phyloP scores from a whole-genome alignment of 2,329 filamentous ascomycete genomes.

The Aspergillus luchuensis region DNA sequence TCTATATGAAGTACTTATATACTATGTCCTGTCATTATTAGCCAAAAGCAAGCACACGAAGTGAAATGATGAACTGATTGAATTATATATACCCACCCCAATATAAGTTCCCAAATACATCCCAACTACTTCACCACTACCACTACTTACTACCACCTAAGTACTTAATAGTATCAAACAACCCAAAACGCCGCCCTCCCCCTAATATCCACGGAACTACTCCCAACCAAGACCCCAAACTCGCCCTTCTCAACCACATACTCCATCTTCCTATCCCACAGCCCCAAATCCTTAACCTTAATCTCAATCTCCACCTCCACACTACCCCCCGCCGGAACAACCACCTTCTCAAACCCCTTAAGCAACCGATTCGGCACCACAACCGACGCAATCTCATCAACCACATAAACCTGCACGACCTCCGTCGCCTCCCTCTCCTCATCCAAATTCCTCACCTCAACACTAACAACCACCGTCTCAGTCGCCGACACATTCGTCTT shows the following conservation, averaged over 20 bases:
- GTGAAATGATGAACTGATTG: not conserved
- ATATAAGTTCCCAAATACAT: too few species aligned
- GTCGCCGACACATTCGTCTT: conserved; percentile 52
- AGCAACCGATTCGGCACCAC: conserved; percentile 66
- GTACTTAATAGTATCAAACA: too few species aligned
- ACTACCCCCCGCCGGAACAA: conserved; percentile 61
- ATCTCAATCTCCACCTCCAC: conserved; percentile 56
- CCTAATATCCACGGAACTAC: conserved; percentile 44
- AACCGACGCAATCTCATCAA: conserved; percentile 63
- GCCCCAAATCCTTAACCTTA: conserved; percentile 53
- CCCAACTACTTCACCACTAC: not conserved
- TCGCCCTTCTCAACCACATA: conserved; percentile 74
- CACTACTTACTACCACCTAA: too few species aligned
- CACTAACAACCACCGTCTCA: conserved; percentile 60
- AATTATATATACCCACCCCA: not conserved
- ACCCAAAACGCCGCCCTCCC: conserved; percentile 38
- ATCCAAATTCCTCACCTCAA: conserved; percentile 63
- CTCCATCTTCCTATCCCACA: conserved; percentile 64
- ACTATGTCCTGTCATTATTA: not conserved
- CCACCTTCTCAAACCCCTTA: conserved; percentile 68
- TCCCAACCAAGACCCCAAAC: conserved; percentile 64
- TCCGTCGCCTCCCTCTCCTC: conserved; percentile 61
- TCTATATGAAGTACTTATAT: too few species aligned
- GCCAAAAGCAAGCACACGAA: not conserved
- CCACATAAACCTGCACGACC: conserved; percentile 69